Evolutionary conservation across 768 basidiomycete genomes (phyloP), one percentile per base, ranked within the genome.

Genomic region (Cystofilobasidium bisporidii): DNA sequence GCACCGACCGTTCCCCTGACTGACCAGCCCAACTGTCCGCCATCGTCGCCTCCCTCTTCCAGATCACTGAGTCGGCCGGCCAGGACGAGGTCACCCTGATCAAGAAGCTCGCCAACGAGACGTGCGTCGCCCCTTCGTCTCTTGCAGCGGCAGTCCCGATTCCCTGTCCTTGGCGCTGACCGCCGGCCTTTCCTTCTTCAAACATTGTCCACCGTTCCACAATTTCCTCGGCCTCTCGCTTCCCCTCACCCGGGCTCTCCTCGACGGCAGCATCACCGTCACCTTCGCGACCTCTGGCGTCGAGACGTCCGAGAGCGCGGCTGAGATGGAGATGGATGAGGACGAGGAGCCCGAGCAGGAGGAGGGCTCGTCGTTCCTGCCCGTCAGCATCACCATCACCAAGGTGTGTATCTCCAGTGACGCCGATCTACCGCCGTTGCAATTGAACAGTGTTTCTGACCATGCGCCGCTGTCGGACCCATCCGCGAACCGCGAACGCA

Each of bases 71-170:
- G 53, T 56, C 53, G 53, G 53, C 26, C 15, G 53, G 53, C 26
- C 18, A 18, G 28, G 53, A 56, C 28, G 53, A 56, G 53, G 28
- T 56, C 20, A 15, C 32, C 53, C 53, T 56, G 53, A 56, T 30
- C 53, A 56, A 56, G 53, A 28, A 56, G 53, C 26, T 56, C 53
- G 53, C 30, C 53, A 32, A 8, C 53, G 53, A 56, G 53, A 56
- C 53, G 53, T 56, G 53, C 28, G 53, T 56, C 14, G 8, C 43
- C 17, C 9, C 9, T 41, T 41, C 17, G 10, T 26, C 12, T 30
- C 50, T 55, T n/a, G n/a, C 24, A 26, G 10, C 26, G 12, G 6
- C 50, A 5, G 12, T 26, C 10, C 9, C 5, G 45, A 9, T 9
- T 47, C 45, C 24, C 3, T 22, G 45, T 26, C 50, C 10, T 55